These are phyloP conservation scores for Brassica napus DNA, from an alignment of 345 rosid species.

Conservation along the genomic window DNA sequence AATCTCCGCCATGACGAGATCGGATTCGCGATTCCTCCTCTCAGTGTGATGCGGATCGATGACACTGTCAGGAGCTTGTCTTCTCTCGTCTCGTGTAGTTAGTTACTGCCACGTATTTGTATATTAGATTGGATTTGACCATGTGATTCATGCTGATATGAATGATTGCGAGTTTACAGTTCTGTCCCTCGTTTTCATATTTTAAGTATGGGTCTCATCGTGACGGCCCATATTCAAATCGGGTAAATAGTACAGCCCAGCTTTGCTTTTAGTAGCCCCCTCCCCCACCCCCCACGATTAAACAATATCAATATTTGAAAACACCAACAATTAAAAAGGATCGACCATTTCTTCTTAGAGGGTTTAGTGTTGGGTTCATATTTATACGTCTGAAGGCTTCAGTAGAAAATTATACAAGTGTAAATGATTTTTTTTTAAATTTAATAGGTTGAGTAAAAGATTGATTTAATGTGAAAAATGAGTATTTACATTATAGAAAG, in stretches of 20 bases:
- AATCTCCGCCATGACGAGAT: slow-evolving; percentile 50
- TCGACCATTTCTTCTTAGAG: neutral
- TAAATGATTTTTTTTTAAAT: too few relatives aligned
- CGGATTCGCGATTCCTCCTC: slow-evolving; percentile 9
- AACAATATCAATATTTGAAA: neutral
- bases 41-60: slow-evolving; percentile 6
- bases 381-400: too few relatives aligned
- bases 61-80: neutral
- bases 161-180: neutral
- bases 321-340: neutral
- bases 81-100: slow-evolving; percentile 18
- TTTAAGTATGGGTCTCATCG: neutral
- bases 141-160: neutral
- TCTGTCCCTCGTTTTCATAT: neutral
- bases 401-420: too few relatives aligned
- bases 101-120: slow-evolving; percentile 29
- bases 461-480: too few relatives aligned
- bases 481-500: too few relatives aligned
- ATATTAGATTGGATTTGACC: neutral
- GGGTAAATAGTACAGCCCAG: neutral
- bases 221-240: neutral
- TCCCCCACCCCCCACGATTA: too few relatives aligned
- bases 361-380: too few relatives aligned
- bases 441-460: too few relatives aligned
- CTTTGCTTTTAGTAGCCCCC: neutral